phyloP scores from a whole-genome alignment of 192 early-diverging fungal genomes.

The Podila clonocystis region DNA sequence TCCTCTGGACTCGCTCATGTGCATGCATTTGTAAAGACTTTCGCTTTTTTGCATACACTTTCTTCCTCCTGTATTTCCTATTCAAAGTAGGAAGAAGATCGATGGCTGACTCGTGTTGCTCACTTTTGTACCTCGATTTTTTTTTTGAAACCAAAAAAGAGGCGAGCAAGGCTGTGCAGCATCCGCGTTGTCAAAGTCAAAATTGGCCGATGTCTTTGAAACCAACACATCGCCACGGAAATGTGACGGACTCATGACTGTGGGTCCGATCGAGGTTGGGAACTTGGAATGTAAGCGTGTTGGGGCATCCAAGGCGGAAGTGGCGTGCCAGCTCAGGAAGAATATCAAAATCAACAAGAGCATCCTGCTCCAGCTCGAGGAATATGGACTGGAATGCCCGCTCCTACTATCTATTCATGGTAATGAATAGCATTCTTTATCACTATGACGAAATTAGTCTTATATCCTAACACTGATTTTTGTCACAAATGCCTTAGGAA shows the following conservation, averaged over 20 bases:
- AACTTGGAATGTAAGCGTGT: conserved; percentile 26
- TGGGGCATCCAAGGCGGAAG: conserved; percentile 13
- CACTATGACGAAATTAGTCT: too few species aligned
- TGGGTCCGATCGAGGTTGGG: conserved; percentile 27
- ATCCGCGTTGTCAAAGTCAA: conserved; percentile 15
- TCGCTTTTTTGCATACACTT: neutral
- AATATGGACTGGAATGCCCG: conserved; percentile 25
- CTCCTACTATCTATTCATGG: conserved; percentile 22
- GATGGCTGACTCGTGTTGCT: too few species aligned
- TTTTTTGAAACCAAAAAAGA: conserved; percentile 7
- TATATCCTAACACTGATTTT: too few species aligned
- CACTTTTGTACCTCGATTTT: too few species aligned
- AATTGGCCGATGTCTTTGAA: conserved; percentile 15
- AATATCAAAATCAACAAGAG: conserved; percentile 30
- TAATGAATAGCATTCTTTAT: too few species aligned
- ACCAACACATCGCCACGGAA: conserved; percentile 20
- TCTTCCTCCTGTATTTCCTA: neutral
- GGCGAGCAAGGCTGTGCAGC: conserved; percentile 30
- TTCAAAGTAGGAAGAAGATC: neutral
- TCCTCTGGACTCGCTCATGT: conserved; percentile 10
- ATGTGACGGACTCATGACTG: conserved; percentile 27
- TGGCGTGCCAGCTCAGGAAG: conserved; percentile 17
- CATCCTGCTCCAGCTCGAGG: conserved; percentile 24
- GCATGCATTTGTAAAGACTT: conserved; percentile 18
- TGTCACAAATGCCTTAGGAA: conserved; percentile 8